Conservation (phyloP, 164 flowering plant species). For the Piper longum region DNA sequence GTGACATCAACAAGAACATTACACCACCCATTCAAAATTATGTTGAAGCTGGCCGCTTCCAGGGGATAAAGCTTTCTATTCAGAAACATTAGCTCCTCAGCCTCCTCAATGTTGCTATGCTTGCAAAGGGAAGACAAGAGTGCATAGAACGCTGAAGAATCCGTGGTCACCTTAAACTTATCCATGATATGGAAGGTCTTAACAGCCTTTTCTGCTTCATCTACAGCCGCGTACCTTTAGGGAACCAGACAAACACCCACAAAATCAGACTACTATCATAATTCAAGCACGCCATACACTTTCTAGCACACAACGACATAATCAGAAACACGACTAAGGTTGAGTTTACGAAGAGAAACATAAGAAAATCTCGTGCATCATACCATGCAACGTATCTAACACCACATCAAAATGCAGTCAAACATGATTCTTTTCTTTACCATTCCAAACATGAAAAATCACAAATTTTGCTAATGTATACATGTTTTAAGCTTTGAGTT, state of each 20-base stretch:
- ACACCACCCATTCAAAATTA: conserved; percentile 85
- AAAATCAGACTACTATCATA: background rate
- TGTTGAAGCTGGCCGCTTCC: conserved; percentile 59
- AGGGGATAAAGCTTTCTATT: conserved; percentile 65
- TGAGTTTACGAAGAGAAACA: background rate
- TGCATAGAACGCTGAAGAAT: conserved; percentile 34
- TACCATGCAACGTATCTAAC: too few species aligned
- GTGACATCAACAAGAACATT: conserved; percentile 39
- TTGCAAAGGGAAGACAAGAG: conserved; percentile 50
- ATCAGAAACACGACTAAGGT: background rate
- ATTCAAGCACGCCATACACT: background rate
- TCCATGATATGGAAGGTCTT: conserved; percentile 62
- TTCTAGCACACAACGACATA: background rate
- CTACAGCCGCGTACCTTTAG: conserved; percentile 69
- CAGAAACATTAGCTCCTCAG: conserved; percentile 68
- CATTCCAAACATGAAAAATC: too few species aligned
- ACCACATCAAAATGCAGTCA: too few species aligned
- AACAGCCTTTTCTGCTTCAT: conserved; percentile 51
- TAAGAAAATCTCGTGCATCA: too few species aligned
- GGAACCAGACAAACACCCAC: background rate
- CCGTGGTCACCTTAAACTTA: conserved; percentile 44
- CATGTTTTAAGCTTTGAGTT: background rate
- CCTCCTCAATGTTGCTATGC: conserved; percentile 73
- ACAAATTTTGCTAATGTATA: too few species aligned
- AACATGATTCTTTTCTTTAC: too few species aligned